Evolutionary conservation across 2,329 filamentous ascomycete species (phyloP), one percentile per base, ranked within the genome.

Genomic region (Neospermospora avenae): DNA sequence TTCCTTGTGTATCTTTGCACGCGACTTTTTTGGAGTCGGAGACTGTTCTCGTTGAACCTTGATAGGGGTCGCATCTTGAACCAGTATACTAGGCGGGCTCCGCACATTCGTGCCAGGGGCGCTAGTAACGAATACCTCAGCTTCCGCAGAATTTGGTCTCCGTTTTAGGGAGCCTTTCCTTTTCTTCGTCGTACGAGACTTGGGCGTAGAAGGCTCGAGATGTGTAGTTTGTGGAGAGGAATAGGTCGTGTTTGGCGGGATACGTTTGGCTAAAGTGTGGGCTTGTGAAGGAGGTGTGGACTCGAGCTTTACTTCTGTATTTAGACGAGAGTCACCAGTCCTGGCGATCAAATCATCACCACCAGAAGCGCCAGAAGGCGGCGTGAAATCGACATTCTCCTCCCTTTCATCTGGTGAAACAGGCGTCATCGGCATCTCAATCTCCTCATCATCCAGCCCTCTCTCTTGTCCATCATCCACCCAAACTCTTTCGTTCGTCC

Each of bases 401-500:
- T 57, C 63, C 8, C 60, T 61, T 0, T 66, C 68, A 39, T 67
- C 68, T 8, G 59, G 52, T 28, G 65, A 68, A 7, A 67, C 51
- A 22, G 68, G 69, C 3, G 67, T 70, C 8, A 62, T 65, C 10
- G 64, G 64, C n/a, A 44, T 45, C 49, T 42, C 57, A n/a, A 61
- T 61, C 65, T 48, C 56, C 49, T 65, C 65, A 31, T 64, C 64
- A 39, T 58, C 64, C 37, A 49, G 37, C 7, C 60, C 59, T 45
- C 63, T 61, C n/a, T 46, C 31, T 37, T 68, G 63, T 2, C 56
- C 52, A 39, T 53, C 14, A 11, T 61, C 63, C 20, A 61, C 25
- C 67, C 68, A 69, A 3, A 37, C 20, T 53, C 55, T 2, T 55
- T 46, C 34, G 35, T 58, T 48, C 57, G 44, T 5, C 41, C 57